Evolutionary conservation across 129 eudicot species (phyloP), one percentile per base, ranked within the genome.

Genomic region (Glebionis coronaria): DNA sequence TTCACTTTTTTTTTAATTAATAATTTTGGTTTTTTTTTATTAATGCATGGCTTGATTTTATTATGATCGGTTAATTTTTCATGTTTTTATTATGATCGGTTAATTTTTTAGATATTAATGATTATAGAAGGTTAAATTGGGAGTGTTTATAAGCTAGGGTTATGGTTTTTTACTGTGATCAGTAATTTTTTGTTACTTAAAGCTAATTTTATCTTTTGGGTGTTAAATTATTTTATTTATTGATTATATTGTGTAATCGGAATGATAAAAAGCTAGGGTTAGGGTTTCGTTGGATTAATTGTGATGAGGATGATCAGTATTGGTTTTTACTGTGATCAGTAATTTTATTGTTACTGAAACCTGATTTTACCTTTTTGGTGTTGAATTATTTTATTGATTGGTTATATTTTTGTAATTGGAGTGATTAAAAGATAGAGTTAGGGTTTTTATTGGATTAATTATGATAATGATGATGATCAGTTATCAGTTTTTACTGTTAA

Each of bases 131-230:
- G 27, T 7, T 11, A 63, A 42, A 47, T 61, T 28, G 58, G 25
- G 50, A 35, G 15, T 28, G 9, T 29, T 0, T 38, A 23, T 19
- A 49, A 75, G 69, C 56, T 59, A 60, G 74, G 79, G 79, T 68
- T 75, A 75, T n/a, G n/a, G 69, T 16, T 16, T 63, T 45, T 73
- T 51, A 53, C 46, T 52, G 31, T 20, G 38, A 0, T n/a, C 35
- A n/a, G 23, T 2, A 28, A 16, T 0, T 45, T 27, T 18, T 71
- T 29, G 31, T 4, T 47, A 10, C n/a, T 12, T 38, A 49, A 29
- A 56, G 29, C 35, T 42, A 55, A 29, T 6, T 27, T 42, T 31
- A 12, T 5, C 10, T 44, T 61, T 29, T 5, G 51, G n/a, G 13
- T 9, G 38, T 18, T 72, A 20, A 20, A 13, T 52, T 29, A 29